phyloP scores from a whole-genome alignment of 345 rosid species.

The Camelina laxa region DNA sequence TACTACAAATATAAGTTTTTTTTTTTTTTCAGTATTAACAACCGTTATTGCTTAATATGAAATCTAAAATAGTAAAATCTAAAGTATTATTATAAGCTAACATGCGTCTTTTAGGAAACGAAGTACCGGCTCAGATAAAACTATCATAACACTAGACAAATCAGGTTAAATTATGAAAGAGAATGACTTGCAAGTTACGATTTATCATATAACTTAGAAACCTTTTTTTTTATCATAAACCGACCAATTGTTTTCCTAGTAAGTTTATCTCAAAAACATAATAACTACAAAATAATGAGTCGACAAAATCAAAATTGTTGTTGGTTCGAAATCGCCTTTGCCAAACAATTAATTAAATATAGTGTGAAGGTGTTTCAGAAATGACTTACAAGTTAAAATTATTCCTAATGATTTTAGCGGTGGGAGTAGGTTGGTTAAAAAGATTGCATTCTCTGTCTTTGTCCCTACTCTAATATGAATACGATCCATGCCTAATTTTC shows the following conservation, averaged over 20 bases:
- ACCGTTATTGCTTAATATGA: constrained; percentile 22
- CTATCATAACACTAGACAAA: constrained; percentile 11
- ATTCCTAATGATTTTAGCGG: constrained; percentile 30
- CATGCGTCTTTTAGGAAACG: constrained; percentile 17
- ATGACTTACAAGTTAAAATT: constrained; percentile 33
- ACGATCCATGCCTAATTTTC: background rate
- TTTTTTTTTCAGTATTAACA: constrained; percentile 27
- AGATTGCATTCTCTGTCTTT: constrained; percentile 21
- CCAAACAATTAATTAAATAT: constrained; percentile 24
- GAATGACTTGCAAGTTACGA: constrained; percentile 48
- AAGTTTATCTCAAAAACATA: constrained; percentile 18
- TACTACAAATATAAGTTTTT: background rate
- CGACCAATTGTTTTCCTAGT: constrained; percentile 5
- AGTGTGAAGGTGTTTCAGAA: constrained; percentile 21
- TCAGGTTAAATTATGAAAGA: constrained; percentile 15
- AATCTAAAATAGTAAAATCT: constrained; percentile 17
- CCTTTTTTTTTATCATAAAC: constrained; percentile 28
- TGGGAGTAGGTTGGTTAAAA: constrained; percentile 40
- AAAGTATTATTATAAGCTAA: constrained; percentile 5
- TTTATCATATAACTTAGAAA: constrained; percentile 35
- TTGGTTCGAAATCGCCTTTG: background rate
- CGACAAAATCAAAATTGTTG: constrained; percentile 20
- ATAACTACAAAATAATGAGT: constrained; percentile 31
- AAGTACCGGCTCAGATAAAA: background rate
- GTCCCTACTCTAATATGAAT: constrained; percentile 17